Evolutionary conservation across 345 rosid species (phyloP).

Genomic region (Melaleuca alternifolia): DNA sequence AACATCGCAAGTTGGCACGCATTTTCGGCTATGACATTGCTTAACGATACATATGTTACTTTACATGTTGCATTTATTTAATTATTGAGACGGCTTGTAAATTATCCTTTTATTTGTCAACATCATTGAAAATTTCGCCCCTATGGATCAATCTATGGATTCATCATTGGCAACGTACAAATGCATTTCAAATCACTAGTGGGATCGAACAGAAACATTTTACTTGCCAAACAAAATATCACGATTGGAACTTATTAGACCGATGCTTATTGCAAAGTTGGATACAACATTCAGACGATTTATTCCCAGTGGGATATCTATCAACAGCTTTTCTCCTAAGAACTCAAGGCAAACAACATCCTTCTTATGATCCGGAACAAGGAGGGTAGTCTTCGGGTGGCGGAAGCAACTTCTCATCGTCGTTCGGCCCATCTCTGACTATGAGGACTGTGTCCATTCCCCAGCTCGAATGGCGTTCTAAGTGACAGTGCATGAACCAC

Average conservation of each 20-base stretch:
- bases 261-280: background rate
- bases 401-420: background rate
- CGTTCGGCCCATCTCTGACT: background rate
- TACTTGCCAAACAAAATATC: background rate
- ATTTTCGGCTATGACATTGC: background rate
- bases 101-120: background rate
- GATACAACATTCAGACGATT: background rate
- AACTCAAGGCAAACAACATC: background rate
- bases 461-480: background rate
- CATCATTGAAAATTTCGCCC: background rate
- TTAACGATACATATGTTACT: background rate
- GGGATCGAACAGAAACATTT: background rate
- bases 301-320: background rate
- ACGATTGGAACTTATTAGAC: background rate
- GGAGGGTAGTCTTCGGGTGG: background rate
- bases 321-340: background rate
- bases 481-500: background rate
- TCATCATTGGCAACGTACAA: background rate
- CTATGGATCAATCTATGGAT: background rate
- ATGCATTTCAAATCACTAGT: background rate
- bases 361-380: background rate
- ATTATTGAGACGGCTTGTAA: background rate
- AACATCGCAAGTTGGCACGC: background rate
- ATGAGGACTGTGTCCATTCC: background rate
- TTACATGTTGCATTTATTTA: background rate